Evolutionary conservation across 441 rosid species (phyloP).

Genomic region (Cnidoscolus chayamansa): DNA sequence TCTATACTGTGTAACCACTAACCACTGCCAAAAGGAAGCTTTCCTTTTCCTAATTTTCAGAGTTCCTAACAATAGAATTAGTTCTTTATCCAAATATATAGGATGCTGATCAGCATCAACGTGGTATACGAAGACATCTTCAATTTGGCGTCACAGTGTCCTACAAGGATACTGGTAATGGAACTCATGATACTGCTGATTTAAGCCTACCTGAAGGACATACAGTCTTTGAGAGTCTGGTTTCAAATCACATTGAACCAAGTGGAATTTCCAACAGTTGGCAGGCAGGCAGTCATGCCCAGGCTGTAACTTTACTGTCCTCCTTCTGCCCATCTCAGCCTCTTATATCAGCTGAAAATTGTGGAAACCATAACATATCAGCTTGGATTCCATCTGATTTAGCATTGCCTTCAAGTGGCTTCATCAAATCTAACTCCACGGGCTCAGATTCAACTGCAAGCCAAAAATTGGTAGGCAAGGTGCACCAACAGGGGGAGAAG

Average conservation of each 20-base stretch:
- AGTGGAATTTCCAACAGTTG: conserved; percentile 11
- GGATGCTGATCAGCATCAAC: conserved; percentile 28
- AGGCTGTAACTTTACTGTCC: conserved; percentile 1
- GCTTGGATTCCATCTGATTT: conserved; percentile 10
- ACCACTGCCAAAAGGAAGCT: neutral
- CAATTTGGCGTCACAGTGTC: conserved; percentile 29
- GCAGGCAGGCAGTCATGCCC: conserved; percentile 14
- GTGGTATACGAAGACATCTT: conserved; percentile 36
- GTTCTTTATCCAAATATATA: conserved; percentile 6
- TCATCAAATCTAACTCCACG: conserved; percentile 3
- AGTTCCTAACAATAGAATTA: neutral
- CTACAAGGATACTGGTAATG: neutral
- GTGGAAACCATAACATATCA: conserved; percentile 13
- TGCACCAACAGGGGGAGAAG: conserved; percentile 21
- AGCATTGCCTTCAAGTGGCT: conserved; percentile 17
- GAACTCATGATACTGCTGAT: conserved; percentile 12
- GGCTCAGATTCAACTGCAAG: conserved; percentile 17
- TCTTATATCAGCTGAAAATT: conserved; percentile 15
- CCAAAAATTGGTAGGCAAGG: conserved; percentile 14
- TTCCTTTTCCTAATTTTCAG: neutral
- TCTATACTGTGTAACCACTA: neutral
- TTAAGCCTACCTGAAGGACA: conserved; percentile 13
- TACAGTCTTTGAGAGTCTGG: conserved; percentile 6
- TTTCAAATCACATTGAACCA: conserved; percentile 16
- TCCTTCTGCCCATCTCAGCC: conserved; percentile 18